Percentiles rank a stretch among this genome's conserved stretches.
Conservation (phyloP, 176 grass and related monocot species). For the Carex parvula region DNA sequence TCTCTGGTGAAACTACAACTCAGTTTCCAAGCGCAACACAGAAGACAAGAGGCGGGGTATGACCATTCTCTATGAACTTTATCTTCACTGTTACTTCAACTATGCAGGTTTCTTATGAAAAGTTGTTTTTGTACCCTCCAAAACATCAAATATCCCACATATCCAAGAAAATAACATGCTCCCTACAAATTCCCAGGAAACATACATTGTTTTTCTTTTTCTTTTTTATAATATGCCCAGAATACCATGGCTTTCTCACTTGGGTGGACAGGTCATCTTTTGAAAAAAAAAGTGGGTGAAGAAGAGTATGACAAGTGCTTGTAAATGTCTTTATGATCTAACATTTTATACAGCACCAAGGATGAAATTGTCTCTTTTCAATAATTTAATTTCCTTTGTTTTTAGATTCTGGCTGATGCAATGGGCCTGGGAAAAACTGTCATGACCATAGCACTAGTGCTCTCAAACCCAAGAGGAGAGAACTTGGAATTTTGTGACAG, state of each 20-base stretch:
- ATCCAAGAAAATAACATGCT: not conserved
- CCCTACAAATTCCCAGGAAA: not conserved
- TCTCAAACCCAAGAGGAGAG: constrained; percentile 56
- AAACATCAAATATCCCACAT: not conserved
- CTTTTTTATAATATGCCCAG: not conserved
- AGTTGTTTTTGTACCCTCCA: not conserved
- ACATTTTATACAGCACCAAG: not conserved
- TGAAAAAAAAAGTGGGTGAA: not conserved
- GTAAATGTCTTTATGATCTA: not conserved
- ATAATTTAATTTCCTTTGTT: constrained; percentile 28
- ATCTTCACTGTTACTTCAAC: not conserved
- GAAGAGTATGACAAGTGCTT: not conserved
- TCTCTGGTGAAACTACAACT: constrained; percentile 72
- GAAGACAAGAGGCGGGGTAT: constrained; percentile 74
- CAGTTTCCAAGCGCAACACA: constrained; percentile 64
- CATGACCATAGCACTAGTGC: constrained; percentile 86
- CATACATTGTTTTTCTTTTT: not conserved
- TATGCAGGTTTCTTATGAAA: not conserved
- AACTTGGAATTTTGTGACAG: constrained; percentile 30
- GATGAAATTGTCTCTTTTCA: not conserved
- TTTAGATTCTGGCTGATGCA: constrained; percentile 81
- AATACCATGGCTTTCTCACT: not conserved
- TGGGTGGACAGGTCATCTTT: not conserved
- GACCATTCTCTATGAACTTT: constrained; percentile 31
- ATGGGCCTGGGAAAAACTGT: constrained; percentile 98